Base-by-base conservation (phyloP, 345 rosid species). In the Geranium rotundifolium region DNA sequence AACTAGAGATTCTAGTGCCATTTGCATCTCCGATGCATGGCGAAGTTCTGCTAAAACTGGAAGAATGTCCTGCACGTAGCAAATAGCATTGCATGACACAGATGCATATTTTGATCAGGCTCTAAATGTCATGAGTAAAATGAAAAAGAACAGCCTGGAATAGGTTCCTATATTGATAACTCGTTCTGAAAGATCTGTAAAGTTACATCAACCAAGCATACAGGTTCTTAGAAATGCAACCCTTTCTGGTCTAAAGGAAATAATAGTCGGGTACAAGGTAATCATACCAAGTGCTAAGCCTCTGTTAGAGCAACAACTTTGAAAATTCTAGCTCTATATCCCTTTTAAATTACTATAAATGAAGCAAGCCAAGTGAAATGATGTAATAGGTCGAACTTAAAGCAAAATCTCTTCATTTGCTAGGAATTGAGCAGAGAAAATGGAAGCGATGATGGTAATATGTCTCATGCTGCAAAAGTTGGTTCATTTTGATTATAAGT, bases 21-120 rank as follows among this genome's bases (percentile, higher is more conserved):
- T 66, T 79, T 85, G 97, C 92, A 95, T 85, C 46, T 83, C 82
- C 73, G 77, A 66, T 52, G 97, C 95, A 79, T 80, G 91, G 69
- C 75, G 71, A 72, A 95, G 82, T 71, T 95, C 95, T 18, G 76
- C 76, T 63, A 95, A 71, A 71, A 81, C 77, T 63, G 96, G 97
- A 84, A 95, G 81, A 81, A 95, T 67, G 68, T 86, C 87, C 99
- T 95, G 85, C 67, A 81, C 77, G 65, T 16, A 39, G 18, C 57
- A 70, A 23, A 60, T 54, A 55, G 27, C 61, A 50, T 58, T 46
- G 52, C 52, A 46, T 9, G 52, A 12, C 16, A 46, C 0, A 46
- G 52, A 46, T 46, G 52, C 52, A 46, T 46, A 46, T 46, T 7
- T 46, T 46, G 12, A 7, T 46, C 13, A 46, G 52, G 10, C 41